Base-by-base conservation (phyloP, 192 early-diverging fungal genomes). In the Polychytrium aggregatum region DNA sequence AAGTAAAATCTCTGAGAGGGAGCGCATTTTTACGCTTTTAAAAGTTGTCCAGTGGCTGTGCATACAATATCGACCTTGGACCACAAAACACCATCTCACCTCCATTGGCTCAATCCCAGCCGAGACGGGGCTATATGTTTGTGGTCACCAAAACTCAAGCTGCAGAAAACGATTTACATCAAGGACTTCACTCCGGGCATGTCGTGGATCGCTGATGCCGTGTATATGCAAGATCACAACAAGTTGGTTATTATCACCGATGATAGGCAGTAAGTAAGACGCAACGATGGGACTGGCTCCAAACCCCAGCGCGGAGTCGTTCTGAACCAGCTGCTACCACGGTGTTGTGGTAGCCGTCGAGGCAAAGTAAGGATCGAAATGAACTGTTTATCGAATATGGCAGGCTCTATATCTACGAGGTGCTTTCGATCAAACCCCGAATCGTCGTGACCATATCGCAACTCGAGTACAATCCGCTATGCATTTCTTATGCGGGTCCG, bases 381-480 rank as follows among this genome's bases (percentile, higher is more conserved):
- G n/a, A n/a, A n/a, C n/a, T n/a, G n/a, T n/a, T n/a, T n/a, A n/a
- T n/a, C n/a, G n/a, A n/a, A n/a, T n/a, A n/a, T n/a, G n/a, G 11
- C 35, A 72, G 67, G 27, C 55, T 79, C 9, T 77, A 68, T 45
- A 68, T 81, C 33, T 79, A 63, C 43, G 78, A 81, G 38, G 48
- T 81, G n/a, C 47, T 79, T 33, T 68, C 78, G 10, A 79, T 81
- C 30, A 81, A 81, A 37, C 71, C 78, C 2, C 53, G 78, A 9
- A 44, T 70, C 10, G 34, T 79, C 22, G 63, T 60, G 4, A 57
- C 62, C 10, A 66, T 81, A 24, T 43, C 50, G 7, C 72, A 78
- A 43, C 55, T 81, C 38, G 78, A 81, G 47, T 55, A 65, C 39
- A 81, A 77, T 48, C 78, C 78, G 17, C 52, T 81, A 3, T 81